Evolutionary conservation across 2,329 filamentous ascomycete genomes (phyloP), one percentile per base, ranked within the genome.

Genomic region (Eurotiales sp.): DNA sequence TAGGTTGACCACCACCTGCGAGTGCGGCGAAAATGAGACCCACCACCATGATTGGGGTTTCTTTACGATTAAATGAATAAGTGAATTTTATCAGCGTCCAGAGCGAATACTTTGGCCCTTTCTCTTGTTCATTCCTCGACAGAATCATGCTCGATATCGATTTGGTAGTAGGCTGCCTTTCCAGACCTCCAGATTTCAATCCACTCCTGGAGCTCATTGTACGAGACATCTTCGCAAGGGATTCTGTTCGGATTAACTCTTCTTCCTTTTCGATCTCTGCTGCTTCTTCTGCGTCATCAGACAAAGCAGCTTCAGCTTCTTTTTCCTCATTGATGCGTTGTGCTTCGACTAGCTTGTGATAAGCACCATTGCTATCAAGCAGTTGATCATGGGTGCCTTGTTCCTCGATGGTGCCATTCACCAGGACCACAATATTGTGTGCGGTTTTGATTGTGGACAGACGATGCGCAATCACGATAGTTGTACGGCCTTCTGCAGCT

Each of bases 371-470:
- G 54, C 71, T 77, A 58, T 84, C 82, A 2, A 97, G 75, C 10
- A 99, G 78, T 12, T 87, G 79, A 53, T 92, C 82, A 66, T 97
- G 93, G 0, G 83, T 91, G 46, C 93, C 93, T 69, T 96, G 90
- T 70, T 99, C 93, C 11, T 95, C 79, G 54, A 99, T 95, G n/a
- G 78, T 75, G 11, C 93, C 93, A 55, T 84, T 73, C 4, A 84
- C 80, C 85, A 99, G 92, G 56, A 96, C 92, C 11, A 97, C 88
- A 59, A 99, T 99, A 63, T 96, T 96, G 69, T 97, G 87, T 0
- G 92, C 92, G 56, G 90, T 85, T 69, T 85, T 90, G 74, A 99
- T 96, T 5, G 93, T 99, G 0, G 90, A 96, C 8, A 99, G 78
- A 59, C 92, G 86, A 73, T 99, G 93, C 39, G 93, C 93, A 68